phyloP scores from a whole-genome alignment of 2,329 filamentous ascomycete species.

The Paecilomyces sp. region DNA sequence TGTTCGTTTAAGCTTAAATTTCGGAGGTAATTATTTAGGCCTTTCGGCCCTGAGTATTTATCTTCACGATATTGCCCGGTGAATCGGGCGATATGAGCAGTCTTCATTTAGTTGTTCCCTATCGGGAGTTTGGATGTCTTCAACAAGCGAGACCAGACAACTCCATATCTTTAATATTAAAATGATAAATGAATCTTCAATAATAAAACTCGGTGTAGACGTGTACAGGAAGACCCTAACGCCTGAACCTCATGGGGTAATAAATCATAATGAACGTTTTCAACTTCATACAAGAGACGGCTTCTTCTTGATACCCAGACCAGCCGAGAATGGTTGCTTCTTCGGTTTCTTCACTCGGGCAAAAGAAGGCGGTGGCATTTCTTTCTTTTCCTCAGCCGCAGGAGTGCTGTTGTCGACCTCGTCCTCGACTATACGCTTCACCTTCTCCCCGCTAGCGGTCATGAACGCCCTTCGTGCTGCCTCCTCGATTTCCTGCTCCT shows the following conservation, averaged over 20 bases:
- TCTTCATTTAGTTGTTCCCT: too few species aligned
- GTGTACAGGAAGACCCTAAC: background rate
- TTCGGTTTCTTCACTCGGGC: slow-evolving; percentile 77
- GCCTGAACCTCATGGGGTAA: background rate
- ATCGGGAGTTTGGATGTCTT: too few species aligned
- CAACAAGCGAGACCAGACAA: too few species aligned
- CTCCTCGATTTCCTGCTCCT: slow-evolving; percentile 78
- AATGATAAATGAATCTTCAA: too few species aligned
- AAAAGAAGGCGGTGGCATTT: slow-evolving; percentile 54
- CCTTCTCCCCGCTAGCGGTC: slow-evolving; percentile 49
- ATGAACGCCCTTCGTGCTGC: slow-evolving; percentile 72
- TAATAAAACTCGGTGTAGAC: too few species aligned
- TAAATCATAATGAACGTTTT: background rate
- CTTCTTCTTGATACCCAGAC: slow-evolving; percentile 85
- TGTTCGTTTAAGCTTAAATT: background rate
- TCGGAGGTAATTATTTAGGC: background rate
- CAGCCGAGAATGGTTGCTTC: slow-evolving; percentile 68
- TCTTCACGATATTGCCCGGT: too few species aligned
- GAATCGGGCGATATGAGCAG: too few species aligned
- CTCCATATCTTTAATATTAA: too few species aligned
- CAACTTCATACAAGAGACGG: slow-evolving; percentile 40
- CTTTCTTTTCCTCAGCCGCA: slow-evolving; percentile 23
- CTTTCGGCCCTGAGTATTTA: background rate
- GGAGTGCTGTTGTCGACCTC: slow-evolving; percentile 26
- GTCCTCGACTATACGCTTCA: slow-evolving; percentile 47